Evolutionary conservation across 2,329 filamentous ascomycete species (phyloP).

Genomic region (Diaporthe aspalathi): DNA sequence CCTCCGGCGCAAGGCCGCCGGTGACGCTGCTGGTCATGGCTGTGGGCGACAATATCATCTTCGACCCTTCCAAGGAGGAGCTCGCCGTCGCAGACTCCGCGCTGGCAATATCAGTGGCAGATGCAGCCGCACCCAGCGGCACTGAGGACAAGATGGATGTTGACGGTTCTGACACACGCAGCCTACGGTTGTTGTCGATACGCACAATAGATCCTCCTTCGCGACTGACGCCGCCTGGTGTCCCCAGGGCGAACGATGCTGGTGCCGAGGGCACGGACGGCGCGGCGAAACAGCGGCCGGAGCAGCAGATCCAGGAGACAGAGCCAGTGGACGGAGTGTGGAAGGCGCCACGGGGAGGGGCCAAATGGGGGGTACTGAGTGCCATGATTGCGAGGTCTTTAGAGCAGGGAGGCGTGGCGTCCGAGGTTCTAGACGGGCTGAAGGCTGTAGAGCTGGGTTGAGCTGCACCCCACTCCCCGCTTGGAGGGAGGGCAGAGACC

Average conservation of each 20-base stretch:
- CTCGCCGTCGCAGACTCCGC: slow-evolving; percentile 92
- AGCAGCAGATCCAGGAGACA: slow-evolving; percentile 60
- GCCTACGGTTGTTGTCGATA: slow-evolving; percentile 73
- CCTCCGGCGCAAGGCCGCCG: slow-evolving; percentile 71
- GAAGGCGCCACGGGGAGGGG: slow-evolving; percentile 85
- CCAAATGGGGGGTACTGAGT: slow-evolving; percentile 78
- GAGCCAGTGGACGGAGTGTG: slow-evolving; percentile 79
- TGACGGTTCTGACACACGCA: slow-evolving; percentile 50
- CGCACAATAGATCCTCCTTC: slow-evolving; percentile 81
- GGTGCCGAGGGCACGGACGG: slow-evolving; percentile 56
- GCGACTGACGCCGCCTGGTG: slow-evolving; percentile 76
- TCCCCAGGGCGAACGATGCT: slow-evolving; percentile 72
- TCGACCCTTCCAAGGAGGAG: slow-evolving; percentile 92
- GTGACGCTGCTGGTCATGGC: slow-evolving; percentile 91
- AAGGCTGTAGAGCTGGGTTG: slow-evolving; percentile 78
- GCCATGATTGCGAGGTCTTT: slow-evolving; percentile 82
- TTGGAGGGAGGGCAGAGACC: slow-evolving; percentile 36
- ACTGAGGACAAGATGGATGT: slow-evolving; percentile 54
- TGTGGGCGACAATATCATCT: slow-evolving; percentile 88
- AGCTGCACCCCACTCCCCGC: slow-evolving; percentile 30
- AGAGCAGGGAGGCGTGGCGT: slow-evolving; percentile 81
- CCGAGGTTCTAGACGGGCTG: slow-evolving; percentile 86
- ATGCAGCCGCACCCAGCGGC: slow-evolving; percentile 46
- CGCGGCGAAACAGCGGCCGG: slow-evolving; percentile 49
- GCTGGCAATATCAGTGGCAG: slow-evolving; percentile 83